phyloP scores from a whole-genome alignment of 1,284 basidiomycete genomes.

The Cryptococcus sp. region DNA sequence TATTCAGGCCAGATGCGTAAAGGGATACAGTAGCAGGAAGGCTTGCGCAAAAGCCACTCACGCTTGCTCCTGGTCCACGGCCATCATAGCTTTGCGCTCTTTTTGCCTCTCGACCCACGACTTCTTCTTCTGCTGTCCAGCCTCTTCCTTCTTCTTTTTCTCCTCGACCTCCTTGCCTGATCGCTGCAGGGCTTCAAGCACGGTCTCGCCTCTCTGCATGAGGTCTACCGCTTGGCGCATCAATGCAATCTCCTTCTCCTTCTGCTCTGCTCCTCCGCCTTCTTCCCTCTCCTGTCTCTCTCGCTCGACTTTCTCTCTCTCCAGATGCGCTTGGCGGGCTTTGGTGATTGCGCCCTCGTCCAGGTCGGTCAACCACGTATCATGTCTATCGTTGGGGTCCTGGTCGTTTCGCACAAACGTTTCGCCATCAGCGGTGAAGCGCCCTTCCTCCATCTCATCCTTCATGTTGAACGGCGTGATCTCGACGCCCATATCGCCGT shows the following conservation, averaged over 20 bases:
- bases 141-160: conserved; percentile 50
- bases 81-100: conserved; percentile 49
- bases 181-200: conserved; percentile 84
- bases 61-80: conserved; percentile 29
- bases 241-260: conserved; percentile 64
- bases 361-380: conserved; percentile 90
- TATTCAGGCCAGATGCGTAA: too few relatives aligned
- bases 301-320: conserved; percentile 64
- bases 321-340: conserved; percentile 72
- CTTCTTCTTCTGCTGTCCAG: conserved; percentile 41
- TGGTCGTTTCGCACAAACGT: conserved; percentile 75
- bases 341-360: conserved; percentile 83
- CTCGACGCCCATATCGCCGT: conserved; percentile 82
- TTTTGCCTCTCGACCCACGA: conserved; percentile 53
- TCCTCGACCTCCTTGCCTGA: conserved; percentile 74
- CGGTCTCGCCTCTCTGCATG: conserved; percentile 86
- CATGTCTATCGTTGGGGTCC: conserved; percentile 88
- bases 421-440: conserved; percentile 88
- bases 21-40: too few relatives aligned
- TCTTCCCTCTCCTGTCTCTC: conserved; percentile 66
- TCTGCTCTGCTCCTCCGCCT: conserved; percentile 56
- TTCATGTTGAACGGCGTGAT: conserved; percentile 98
- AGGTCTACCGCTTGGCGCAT: conserved; percentile 69
- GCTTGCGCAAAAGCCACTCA: conserved; percentile 24
- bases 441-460: conserved; percentile 95